Evolutionary conservation across 768 basidiomycete species (phyloP), one percentile per base, ranked within the genome.

Genomic region (Pisolithus microcarpus): DNA sequence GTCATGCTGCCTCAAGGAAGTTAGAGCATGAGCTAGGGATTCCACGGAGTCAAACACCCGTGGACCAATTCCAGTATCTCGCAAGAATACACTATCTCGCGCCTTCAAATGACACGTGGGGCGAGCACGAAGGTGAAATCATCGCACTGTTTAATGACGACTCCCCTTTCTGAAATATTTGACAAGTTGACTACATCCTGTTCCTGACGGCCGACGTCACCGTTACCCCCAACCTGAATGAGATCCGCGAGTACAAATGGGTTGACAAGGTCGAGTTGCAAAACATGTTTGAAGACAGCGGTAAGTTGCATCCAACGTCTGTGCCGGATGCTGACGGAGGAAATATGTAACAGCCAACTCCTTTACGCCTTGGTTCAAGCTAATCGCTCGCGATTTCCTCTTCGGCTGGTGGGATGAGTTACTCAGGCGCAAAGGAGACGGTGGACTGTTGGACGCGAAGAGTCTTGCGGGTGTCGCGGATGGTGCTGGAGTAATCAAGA

Each of bases 331-430:
- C 6, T 26, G 30, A 30, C 42, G 18, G 31, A 39, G 28, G 24
- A 21, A 50, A 52, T 36, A 19, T 18, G 52, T 7, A 5, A n/a
- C 60, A 95, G 91, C 70, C 51, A 90, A 90, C 66, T 80, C 79
- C 2, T 99, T 99, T 68, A 99, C 96, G 7, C 96, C 96, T 0
- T 99, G 96, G 96, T 99, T 99, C 82, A 91, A 93, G 68, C 82
- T 98, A 26, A 98, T 99, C 62, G 93, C 92, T 2, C 82, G 93
- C 4, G 92, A 97, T 65, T 95, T 95, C 69, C 76, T 99, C 39
- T 98, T 94, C 64, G 91, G 89, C 21, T 99, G 96, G 96, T 99
- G 96, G 96, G 92, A 96, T 61, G 85, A 87, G 54, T 81, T 99
- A 39, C 61, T 86, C 55, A 72, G 71, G 49, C 82, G 87, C 36